A percentile compares a stretch with the other conserved stretches of the same genome.
Evolutionary conservation across 2,329 filamentous ascomycete species (phyloP).

Genomic region (Ophiostoma sp.): DNA sequence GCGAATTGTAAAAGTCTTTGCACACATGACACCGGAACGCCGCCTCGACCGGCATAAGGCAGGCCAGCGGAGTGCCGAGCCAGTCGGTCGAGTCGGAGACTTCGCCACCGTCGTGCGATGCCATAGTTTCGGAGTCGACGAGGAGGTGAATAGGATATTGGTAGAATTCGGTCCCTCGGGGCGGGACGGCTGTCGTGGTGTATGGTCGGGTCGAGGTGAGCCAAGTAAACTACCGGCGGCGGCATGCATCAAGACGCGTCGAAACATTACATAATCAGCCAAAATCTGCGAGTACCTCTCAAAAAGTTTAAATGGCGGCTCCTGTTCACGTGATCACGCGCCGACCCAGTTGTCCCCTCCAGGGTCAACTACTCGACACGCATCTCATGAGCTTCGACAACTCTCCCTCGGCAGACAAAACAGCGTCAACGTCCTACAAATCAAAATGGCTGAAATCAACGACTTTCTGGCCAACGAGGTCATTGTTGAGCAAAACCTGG

Average conservation of each 20-base stretch:
- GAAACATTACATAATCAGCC: neutral
- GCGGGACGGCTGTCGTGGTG: neutral
- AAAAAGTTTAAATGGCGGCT: constrained; percentile 2
- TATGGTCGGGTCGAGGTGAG: neutral
- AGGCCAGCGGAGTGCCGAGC: constrained; percentile 63
- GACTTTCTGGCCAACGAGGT: constrained; percentile 71
- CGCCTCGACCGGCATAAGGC: constrained; percentile 68
- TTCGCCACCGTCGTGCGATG: constrained; percentile 30
- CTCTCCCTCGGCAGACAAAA: neutral
- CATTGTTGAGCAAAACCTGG: constrained; percentile 67
- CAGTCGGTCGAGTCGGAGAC: constrained; percentile 81
- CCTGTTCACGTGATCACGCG: constrained; percentile 27
- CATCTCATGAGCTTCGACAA: constrained; percentile 7
- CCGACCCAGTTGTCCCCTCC: constrained; percentile 13
- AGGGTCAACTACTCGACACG: constrained; percentile 10
- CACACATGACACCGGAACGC: constrained; percentile 92
- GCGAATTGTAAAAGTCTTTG: constrained; percentile 94
- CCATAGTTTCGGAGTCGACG: neutral
- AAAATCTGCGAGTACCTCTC: too few relatives aligned
- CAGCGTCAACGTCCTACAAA: neutral
- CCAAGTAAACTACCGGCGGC: neutral
- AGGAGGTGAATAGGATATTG: too few relatives aligned
- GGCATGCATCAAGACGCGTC: neutral
- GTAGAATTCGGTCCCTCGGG: neutral
- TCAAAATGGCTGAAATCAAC: constrained; percentile 56